Conservation (phyloP, 805 yeast genomes). For the Candida wancherniae region DNA sequence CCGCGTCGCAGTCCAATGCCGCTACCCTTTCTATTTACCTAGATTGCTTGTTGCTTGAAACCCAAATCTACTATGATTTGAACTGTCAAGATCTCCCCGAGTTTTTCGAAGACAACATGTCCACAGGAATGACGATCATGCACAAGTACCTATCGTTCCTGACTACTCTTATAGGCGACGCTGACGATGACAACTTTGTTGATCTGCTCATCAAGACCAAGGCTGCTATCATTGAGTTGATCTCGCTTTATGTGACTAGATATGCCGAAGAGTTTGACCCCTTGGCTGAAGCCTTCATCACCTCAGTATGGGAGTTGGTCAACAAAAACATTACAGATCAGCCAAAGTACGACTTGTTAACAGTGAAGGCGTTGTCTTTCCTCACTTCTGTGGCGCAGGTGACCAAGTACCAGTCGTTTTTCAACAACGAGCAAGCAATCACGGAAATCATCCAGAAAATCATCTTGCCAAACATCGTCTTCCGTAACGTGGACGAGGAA, state of each 20-base stretch:
- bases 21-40: conserved; percentile 53
- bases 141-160: conserved; percentile 72
- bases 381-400: conserved; percentile 75
- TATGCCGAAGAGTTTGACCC: conserved; percentile 90
- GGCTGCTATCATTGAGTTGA: conserved; percentile 77
- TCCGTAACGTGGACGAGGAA: conserved; percentile 88
- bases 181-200: conserved; percentile 56
- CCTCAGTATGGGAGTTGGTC: conserved; percentile 75
- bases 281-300: conserved; percentile 70
- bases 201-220: conserved; percentile 69
- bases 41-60: conserved; percentile 64
- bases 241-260: conserved; percentile 81
- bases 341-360: conserved; percentile 78
- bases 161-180: conserved; percentile 50
- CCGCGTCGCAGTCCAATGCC: conserved; percentile 38
- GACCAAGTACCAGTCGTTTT: conserved; percentile 55
- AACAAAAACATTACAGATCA: conserved; percentile 54
- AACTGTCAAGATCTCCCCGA: conserved; percentile 98
- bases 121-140: conserved; percentile 69
- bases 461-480: conserved; percentile 79
- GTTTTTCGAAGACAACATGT: conserved; percentile 88
- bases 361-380: conserved; percentile 74
- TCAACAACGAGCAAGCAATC: conserved; percentile 50
- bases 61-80: conserved; percentile 85
- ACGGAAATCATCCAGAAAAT: conserved; percentile 77